phyloP scores from a whole-genome alignment of 208 protist genomes.

The Wallacemonas collosoma region DNA sequence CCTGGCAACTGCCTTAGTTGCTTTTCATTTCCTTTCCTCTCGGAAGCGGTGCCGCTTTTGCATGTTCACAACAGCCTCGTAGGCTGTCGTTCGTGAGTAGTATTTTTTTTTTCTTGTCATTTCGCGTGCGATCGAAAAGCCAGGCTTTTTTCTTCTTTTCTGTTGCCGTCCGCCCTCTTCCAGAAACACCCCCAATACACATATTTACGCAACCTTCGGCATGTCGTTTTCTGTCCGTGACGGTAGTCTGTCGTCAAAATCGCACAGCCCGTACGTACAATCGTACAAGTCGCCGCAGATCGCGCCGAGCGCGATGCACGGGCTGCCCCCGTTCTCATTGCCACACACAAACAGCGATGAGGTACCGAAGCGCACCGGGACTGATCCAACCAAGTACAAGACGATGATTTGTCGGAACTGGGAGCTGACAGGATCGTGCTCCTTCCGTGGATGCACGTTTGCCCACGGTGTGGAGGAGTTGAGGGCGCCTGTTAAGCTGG shows the following conservation, averaged over 20 bases:
- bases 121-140: background rate
- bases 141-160: constrained; percentile 19
- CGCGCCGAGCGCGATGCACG: constrained; percentile 2
- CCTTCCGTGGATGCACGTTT: constrained; percentile 81
- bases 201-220: too few relatives aligned
- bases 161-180: background rate
- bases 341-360: constrained; percentile 39
- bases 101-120: background rate
- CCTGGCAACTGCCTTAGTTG: background rate
- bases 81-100: too few relatives aligned
- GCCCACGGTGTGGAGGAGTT: constrained; percentile 86
- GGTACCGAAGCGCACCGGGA: constrained; percentile 51
- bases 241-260: constrained; percentile 26
- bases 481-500: constrained; percentile 44
- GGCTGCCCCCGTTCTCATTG: constrained; percentile 51
- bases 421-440: constrained; percentile 64
- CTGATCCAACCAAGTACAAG: constrained; percentile 83
- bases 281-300: constrained; percentile 37
- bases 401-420: constrained; percentile 88
- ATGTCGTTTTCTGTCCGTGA: constrained; percentile 81
- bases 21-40: background rate
- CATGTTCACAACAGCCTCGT: background rate
- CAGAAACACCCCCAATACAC: too few relatives aligned
- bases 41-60: background rate
- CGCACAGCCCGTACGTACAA: constrained; percentile 33